These are phyloP conservation scores for Aureobasidium melanogenum DNA, from an alignment of 2,329 filamentous ascomycete genomes.

Conservation along the genomic window DNA sequence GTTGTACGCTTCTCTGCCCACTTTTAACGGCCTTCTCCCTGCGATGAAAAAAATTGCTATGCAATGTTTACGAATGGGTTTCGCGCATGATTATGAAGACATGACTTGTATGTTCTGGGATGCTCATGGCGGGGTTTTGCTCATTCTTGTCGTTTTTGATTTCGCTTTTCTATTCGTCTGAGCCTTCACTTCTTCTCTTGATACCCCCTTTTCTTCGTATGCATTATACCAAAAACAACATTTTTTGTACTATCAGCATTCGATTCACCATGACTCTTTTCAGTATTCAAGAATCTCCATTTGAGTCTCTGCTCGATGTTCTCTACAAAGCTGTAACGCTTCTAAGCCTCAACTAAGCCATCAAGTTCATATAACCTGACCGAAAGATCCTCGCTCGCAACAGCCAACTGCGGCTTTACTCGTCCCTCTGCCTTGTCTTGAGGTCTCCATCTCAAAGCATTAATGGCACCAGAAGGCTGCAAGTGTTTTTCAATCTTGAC, in stretches of 20 bases:
- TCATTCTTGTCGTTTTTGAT: neutral
- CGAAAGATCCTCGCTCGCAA: conserved; percentile 31
- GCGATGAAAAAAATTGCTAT: neutral
- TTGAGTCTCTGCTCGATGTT: neutral
- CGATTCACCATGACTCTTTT: neutral
- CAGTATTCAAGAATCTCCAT: too few relatives aligned
- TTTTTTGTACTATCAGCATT: neutral
- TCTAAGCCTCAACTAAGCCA: neutral
- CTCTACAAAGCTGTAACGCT: too few relatives aligned
- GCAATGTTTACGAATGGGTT: neutral
- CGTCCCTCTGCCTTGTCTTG: neutral
- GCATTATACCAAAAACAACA: neutral
- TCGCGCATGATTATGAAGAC: neutral
- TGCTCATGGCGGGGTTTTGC: neutral
- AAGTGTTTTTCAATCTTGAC: conserved; percentile 13
- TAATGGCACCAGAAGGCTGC: conserved; percentile 20
- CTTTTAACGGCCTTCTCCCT: neutral
- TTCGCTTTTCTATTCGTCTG: neutral
- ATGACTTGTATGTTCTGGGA: neutral
- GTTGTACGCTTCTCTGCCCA: neutral
- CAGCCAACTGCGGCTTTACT: conserved; percentile 23
- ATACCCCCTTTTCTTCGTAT: neutral
- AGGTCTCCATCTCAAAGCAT: conserved; percentile 24
- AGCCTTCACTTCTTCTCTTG: neutral
- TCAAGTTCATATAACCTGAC: conserved; percentile 22